Base-by-base conservation (phyloP, 75 land plant species). In the Azolla pinnata region DNA sequence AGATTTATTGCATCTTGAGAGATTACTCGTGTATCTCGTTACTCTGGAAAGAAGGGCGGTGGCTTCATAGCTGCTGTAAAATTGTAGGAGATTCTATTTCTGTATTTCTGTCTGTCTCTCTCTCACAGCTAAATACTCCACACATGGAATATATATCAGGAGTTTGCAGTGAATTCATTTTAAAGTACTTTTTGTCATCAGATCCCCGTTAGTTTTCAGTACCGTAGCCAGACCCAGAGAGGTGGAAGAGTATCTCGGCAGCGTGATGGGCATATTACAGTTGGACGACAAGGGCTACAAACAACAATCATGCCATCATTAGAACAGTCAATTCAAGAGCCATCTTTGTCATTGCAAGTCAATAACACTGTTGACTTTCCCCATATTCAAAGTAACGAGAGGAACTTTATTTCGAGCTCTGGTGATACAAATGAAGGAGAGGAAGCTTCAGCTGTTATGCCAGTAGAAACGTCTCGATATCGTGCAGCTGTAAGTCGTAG, bases 171-270 rank as follows among this genome's bases (percentile, higher is more conserved):
- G 31, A 57, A 32, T 35, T 35, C n/a, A 25, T 57, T 4, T 20
- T 4, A 4, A 35, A 38, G 7, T 4, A 4, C 14, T 26, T 67
- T 8, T 59, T n/a, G 2, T 25, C 5, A 56, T 4, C 72, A 93
- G 96, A 80, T 93, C 62, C 98, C 98, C 50, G 88, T 80, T 9
- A 86, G 84, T 59, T 88, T 88, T 49, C 72, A 83, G 25, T 93
- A 80, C 59, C 66, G 96, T 33, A 66, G 90, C 62, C 74, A 16
- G 64, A 57, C 0, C 71, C 60, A 50, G 71, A 53, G 33, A 26
- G 45, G 23, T 44, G 49, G 29, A 5, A n/a, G n/a, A n/a, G n/a
- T n/a, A n/a, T n/a, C n/a, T n/a, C n/a, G n/a, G n/a, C n/a, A n/a
- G n/a, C n/a, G n/a, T n/a, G n/a, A n/a, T n/a, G n/a, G n/a, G n/a